Conservation (phyloP, 257 asterid species). For the Voacanga thouarsii region DNA sequence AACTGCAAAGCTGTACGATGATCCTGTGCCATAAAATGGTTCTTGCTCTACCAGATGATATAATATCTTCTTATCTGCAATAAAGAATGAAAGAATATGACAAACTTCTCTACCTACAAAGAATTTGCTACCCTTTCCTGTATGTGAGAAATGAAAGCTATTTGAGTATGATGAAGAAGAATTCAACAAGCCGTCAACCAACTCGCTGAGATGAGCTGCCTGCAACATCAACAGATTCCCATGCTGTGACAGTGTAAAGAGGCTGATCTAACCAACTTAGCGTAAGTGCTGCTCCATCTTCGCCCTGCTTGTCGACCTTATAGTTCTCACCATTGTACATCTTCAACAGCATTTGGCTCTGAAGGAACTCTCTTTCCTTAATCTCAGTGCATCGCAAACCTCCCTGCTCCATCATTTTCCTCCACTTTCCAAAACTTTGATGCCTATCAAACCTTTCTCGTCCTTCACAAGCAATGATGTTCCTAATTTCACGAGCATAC, state of each 20-base stretch:
- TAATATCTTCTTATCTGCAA: slow-evolving; percentile 44
- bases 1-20: slow-evolving; percentile 12
- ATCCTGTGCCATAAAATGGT: slow-evolving; percentile 13
- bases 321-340: slow-evolving; percentile 54
- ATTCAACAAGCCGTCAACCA: slow-evolving; percentile 17
- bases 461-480: slow-evolving; percentile 75
- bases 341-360: slow-evolving; percentile 73
- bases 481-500: slow-evolving; percentile 68
- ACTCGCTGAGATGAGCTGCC: slow-evolving; percentile 47
- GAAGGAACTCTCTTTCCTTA: slow-evolving; percentile 60
- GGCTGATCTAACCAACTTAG: slow-evolving; percentile 78
- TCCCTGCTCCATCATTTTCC: slow-evolving; percentile 58
- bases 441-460: slow-evolving; percentile 79
- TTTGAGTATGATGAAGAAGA: slow-evolving; percentile 11
- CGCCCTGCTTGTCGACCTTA: slow-evolving; percentile 41
- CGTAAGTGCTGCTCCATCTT: slow-evolving; percentile 40
- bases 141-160: slow-evolving; percentile 19
- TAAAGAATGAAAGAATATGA: slow-evolving; percentile 63
- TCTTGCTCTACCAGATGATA: slow-evolving; percentile 7
- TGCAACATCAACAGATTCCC: slow-evolving; percentile 54
- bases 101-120: slow-evolving; percentile 44
- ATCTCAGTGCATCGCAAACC: slow-evolving; percentile 51
- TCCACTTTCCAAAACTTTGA: slow-evolving; percentile 56
- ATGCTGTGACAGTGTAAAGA: slow-evolving; percentile 67
- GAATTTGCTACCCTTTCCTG: slow-evolving; percentile 34